A percentile compares a stretch with the other conserved stretches of the same genome.
phyloP scores from a whole-genome alignment of 2,329 filamentous ascomycete species.

The Claviceps digitariae region DNA sequence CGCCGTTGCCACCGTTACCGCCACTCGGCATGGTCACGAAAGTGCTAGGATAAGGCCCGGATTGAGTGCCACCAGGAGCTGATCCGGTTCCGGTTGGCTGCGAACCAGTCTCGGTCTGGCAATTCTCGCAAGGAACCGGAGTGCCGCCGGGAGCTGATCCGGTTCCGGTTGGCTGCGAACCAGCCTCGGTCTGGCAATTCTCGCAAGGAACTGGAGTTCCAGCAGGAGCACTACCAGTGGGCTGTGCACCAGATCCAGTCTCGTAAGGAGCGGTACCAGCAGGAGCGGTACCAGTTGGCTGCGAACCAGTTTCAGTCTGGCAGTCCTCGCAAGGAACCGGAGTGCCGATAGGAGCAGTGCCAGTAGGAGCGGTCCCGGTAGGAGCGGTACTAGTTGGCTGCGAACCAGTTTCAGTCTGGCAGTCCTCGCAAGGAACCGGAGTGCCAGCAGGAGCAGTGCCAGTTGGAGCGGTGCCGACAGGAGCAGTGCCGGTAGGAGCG shows the following conservation, averaged over 20 bases:
- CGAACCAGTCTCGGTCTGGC: neutral
- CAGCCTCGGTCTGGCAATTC: neutral
- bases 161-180: neutral
- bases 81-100: neutral
- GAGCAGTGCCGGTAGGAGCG: too few species aligned
- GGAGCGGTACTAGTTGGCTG: neutral
- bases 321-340: neutral
- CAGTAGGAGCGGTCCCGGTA: neutral
- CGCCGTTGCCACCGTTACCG: neutral
- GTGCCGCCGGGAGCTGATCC: neutral
- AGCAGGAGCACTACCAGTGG: neutral
- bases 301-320: neutral
- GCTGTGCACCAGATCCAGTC: too few species aligned
- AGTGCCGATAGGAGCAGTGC: neutral
- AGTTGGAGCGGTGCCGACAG: too few species aligned
- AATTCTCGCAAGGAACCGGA: too few species aligned
- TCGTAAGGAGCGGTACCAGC: too few species aligned
- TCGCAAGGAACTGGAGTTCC: too few species aligned
- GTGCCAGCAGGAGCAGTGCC: too few species aligned
- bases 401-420: neutral
- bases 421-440: too few species aligned
- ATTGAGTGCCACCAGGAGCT: neutral
- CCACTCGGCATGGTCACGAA: slow-evolving; percentile 1
- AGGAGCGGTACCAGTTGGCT: too few species aligned
- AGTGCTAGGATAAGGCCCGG: neutral